phyloP scores from a whole-genome alignment of 106 monocot genomes.

The Xerophyta viscosa region DNA sequence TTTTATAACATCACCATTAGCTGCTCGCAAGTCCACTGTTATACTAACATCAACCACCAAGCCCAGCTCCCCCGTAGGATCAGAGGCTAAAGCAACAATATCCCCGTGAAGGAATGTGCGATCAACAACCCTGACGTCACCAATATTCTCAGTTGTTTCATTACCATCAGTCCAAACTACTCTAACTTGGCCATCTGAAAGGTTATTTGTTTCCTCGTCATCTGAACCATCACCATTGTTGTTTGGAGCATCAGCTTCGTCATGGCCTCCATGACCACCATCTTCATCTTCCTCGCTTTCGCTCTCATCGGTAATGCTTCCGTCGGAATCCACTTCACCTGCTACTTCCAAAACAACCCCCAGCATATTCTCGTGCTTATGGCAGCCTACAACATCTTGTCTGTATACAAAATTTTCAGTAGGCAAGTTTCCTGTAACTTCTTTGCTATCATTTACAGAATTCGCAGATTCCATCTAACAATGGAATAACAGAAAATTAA shows the following conservation, averaged over 20 bases:
- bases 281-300: slow-evolving; percentile 35
- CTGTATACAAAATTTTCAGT: slow-evolving; percentile 47
- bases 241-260: slow-evolving; percentile 10
- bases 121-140: slow-evolving; percentile 46
- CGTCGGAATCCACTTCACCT: slow-evolving; percentile 76
- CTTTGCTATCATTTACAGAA: no score
- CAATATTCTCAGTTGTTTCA: slow-evolving; percentile 52
- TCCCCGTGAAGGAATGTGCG: slow-evolving; percentile 81
- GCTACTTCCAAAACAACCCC: slow-evolving; percentile 82
- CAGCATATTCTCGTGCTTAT: slow-evolving; percentile 39
- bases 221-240: slow-evolving; percentile 8
- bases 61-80: slow-evolving; percentile 88
- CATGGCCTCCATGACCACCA: slow-evolving; percentile 4
- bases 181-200: slow-evolving; percentile 62
- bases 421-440: slow-evolving; percentile 8
- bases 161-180: slow-evolving; percentile 70
- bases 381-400: slow-evolving; percentile 74
- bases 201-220: slow-evolving; percentile 18
- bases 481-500: no score
- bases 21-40: slow-evolving; percentile 48
- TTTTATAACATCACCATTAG: slow-evolving; percentile 41
- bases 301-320: slow-evolving; percentile 44
- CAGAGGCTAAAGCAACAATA: slow-evolving; percentile 62
- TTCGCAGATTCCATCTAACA: no score
- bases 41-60: slow-evolving; percentile 75